Percentiles rank a stretch among this genome's conserved stretches.
These are phyloP conservation scores for Sphagnum fallax DNA, from an alignment of 228 moss, liverwort and hornwort genomes.

Conservation along the genomic window DNA sequence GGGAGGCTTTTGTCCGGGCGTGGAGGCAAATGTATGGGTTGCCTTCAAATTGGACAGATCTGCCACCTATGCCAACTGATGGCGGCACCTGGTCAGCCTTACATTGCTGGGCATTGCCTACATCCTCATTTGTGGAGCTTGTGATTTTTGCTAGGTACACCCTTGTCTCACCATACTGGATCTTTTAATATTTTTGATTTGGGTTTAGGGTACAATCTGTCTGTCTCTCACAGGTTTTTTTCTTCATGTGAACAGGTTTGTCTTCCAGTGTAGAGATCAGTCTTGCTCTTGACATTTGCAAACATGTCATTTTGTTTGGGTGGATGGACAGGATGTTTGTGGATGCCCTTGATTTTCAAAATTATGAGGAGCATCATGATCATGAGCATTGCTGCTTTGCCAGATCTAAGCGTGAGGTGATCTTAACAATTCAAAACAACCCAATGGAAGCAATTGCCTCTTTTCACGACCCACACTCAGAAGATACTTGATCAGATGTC, in stretches of 20 bases:
- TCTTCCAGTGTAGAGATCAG: too few relatives aligned
- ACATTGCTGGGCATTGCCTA: slow-evolving; percentile 94
- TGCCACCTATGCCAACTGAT: slow-evolving; percentile 80
- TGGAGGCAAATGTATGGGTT: slow-evolving; percentile 84
- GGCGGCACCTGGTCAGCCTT: slow-evolving; percentile 77
- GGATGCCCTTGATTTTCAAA: slow-evolving; percentile 68
- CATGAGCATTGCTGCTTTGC: slow-evolving; percentile 69
- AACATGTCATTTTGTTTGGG: slow-evolving; percentile 1
- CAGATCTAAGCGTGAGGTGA: slow-evolving; percentile 66
- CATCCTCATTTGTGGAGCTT: slow-evolving; percentile 81
- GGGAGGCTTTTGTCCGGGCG: slow-evolving; percentile 58
- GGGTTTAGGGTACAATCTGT: too few relatives aligned
- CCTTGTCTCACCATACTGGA: too few relatives aligned
- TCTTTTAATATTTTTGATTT: not conserved
- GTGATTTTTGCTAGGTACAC: slow-evolving; percentile 73
- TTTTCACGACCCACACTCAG: too few relatives aligned
- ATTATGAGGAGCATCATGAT: slow-evolving; percentile 61
- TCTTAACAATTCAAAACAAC: too few relatives aligned
- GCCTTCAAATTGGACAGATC: slow-evolving; percentile 57
- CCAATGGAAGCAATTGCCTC: too few relatives aligned
- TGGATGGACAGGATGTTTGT: slow-evolving; percentile 69
- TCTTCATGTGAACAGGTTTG: too few relatives aligned
- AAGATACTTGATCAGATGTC: too few relatives aligned
- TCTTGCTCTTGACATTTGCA: not conserved
- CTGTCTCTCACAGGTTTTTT: too few relatives aligned